Evolutionary conservation across 441 rosid genomes (phyloP).

Genomic region (Macaranga tanarius): DNA sequence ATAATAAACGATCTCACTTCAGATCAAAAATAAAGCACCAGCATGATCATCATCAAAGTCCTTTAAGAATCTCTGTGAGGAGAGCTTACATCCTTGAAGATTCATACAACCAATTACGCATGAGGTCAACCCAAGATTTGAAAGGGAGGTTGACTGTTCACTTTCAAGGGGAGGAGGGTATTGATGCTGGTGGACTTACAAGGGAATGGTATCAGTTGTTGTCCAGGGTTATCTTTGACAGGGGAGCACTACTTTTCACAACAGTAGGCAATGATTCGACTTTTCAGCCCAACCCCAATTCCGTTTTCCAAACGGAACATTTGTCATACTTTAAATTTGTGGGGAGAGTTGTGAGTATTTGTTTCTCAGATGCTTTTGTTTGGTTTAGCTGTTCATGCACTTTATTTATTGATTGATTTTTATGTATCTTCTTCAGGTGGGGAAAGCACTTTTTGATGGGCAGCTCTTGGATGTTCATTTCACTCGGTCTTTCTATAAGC

Average conservation of each 20-base stretch:
- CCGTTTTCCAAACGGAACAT: slow-evolving; percentile 94
- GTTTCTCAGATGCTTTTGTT: slow-evolving; percentile 20
- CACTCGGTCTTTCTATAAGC: slow-evolving; percentile 96
- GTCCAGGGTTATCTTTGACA: slow-evolving; percentile 96
- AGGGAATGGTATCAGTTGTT: slow-evolving; percentile 98
- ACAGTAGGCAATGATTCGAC: slow-evolving; percentile 97
- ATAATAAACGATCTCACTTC: slow-evolving; percentile 87
- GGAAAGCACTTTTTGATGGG: slow-evolving; percentile 93
- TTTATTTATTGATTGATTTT: slow-evolving; percentile 22
- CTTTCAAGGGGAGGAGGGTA: slow-evolving; percentile 97
- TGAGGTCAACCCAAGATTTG: slow-evolving; percentile 80
- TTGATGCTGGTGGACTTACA: slow-evolving; percentile 98
- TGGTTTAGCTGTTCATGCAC: neutral
- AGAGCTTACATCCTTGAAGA: slow-evolving; percentile 97
- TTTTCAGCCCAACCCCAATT: slow-evolving; percentile 97
- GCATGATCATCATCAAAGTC: slow-evolving; percentile 89
- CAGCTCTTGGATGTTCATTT: slow-evolving; percentile 95
- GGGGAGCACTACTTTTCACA: slow-evolving; percentile 90
- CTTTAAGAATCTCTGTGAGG: slow-evolving; percentile 88
- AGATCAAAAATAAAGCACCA: slow-evolving; percentile 93
- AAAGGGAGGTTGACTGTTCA: slow-evolving; percentile 92
- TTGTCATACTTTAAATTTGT: slow-evolving; percentile 96
- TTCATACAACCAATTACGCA: slow-evolving; percentile 88
- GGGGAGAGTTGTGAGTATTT: slow-evolving; percentile 88
- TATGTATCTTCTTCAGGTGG: slow-evolving; percentile 56